Evolutionary conservation across 2,329 filamentous ascomycete genomes (phyloP).

Genomic region (Dactylellina leptospora): DNA sequence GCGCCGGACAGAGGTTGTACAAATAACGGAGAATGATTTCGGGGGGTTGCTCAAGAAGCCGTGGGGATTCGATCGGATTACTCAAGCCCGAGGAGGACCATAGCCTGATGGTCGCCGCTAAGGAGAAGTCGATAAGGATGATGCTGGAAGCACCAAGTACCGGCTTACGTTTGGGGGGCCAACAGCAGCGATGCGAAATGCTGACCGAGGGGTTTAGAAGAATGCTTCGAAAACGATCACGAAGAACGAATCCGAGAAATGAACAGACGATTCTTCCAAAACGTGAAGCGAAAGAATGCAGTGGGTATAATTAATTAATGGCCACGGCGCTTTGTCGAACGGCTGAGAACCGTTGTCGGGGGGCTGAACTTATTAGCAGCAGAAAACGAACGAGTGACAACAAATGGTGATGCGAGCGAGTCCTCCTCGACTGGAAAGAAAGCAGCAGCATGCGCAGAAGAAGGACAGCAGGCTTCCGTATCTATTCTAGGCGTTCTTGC

Average conservation of each 20-base stretch:
- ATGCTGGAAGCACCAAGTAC: slow-evolving; percentile 13
- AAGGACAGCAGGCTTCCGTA: slow-evolving; percentile 43
- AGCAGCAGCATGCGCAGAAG: slow-evolving; percentile 36
- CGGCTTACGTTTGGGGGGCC: not conserved
- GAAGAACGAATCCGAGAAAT: slow-evolving; percentile 18
- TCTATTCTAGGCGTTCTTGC: slow-evolving; percentile 47
- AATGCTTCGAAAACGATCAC: slow-evolving; percentile 34
- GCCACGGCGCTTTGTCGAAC: slow-evolving; percentile 27
- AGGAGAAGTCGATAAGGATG: slow-evolving; percentile 28
- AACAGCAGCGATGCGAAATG: slow-evolving; percentile 24
- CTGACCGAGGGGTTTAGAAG: slow-evolving; percentile 12
- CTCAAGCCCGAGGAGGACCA: slow-evolving; percentile 13
- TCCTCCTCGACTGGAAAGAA: slow-evolving; percentile 39
- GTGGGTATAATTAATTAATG: slow-evolving; percentile 4
- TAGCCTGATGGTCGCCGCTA: slow-evolving; percentile 19
- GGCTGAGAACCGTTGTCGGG: slow-evolving; percentile 29
- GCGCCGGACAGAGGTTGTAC: not conserved
- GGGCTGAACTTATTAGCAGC: slow-evolving; percentile 22
- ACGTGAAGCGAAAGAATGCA: slow-evolving; percentile 38
- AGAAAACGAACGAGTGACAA: slow-evolving; percentile 31
- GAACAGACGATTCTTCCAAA: not conserved
- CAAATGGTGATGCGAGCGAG: too few relatives aligned
- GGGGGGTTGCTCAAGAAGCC: not conserved
- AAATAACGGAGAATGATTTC: slow-evolving; percentile 1
- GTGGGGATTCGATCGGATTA: not conserved